A percentile compares a stretch with the other conserved stretches of the same genome.
Conservation (phyloP, 169 alveolate genomes). For the Plasmodium berghei region DNA sequence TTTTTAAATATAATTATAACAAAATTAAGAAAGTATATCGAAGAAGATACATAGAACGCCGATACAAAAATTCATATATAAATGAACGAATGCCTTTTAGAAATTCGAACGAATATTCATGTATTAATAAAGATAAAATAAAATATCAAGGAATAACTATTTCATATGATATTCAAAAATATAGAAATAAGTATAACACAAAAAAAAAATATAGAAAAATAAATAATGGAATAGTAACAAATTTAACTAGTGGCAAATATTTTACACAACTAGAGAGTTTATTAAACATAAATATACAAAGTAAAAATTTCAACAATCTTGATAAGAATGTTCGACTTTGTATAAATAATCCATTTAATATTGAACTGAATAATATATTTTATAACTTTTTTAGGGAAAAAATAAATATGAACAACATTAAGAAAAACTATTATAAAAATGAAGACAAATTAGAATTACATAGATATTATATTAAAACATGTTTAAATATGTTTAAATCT, state of each 20-base stretch:
- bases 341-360: conserved; percentile 26
- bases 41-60: no score
- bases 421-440: conserved; percentile 28
- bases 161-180: conserved; percentile 45
- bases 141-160: not conserved
- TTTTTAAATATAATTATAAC: no score
- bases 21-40: no score
- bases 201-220: conserved; percentile 33
- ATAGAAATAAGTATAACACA: conserved; percentile 19
- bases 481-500: conserved; percentile 34
- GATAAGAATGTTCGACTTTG: no score
- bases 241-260: no score
- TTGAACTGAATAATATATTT: conserved; percentile 31
- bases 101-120: no score
- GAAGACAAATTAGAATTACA: conserved; percentile 58
- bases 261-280: no score
- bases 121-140: no score
- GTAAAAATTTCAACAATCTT: no score
- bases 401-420: conserved; percentile 27
- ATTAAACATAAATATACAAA: no score
- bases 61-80: no score
- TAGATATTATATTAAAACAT: conserved; percentile 41
- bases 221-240: conserved; percentile 14
- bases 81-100: no score
- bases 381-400: conserved; percentile 43